Evolutionary conservation across 1,284 basidiomycete species (phyloP).

Genomic region (Rhodotorula sp.): DNA sequence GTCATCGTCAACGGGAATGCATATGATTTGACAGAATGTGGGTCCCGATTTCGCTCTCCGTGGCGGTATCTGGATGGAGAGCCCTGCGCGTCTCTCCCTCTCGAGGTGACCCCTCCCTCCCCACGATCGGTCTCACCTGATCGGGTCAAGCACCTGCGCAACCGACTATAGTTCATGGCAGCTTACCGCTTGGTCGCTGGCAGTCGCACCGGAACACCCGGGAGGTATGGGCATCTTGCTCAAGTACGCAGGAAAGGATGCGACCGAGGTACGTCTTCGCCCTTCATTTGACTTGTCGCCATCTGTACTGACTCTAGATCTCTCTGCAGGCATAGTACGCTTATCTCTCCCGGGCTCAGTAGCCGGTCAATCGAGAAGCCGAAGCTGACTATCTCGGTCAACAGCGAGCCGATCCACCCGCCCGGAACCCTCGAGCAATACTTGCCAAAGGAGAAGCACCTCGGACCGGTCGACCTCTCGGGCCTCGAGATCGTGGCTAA

Average conservation of each 20-base stretch:
- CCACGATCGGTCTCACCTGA: neutral
- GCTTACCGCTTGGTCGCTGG: neutral
- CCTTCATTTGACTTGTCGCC: neutral
- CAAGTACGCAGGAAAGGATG: constrained; percentile 74
- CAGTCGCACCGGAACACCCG: constrained; percentile 60
- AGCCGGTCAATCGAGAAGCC: neutral
- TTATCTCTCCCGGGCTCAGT: neutral
- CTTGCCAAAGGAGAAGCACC: constrained; percentile 69
- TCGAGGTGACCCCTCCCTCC: constrained; percentile 1
- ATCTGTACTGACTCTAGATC: neutral
- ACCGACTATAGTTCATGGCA: rapidly evolving
- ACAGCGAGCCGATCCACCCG: constrained; percentile 67
- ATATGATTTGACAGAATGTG: constrained; percentile 18
- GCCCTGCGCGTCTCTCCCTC: no score
- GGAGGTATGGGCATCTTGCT: constrained; percentile 75
- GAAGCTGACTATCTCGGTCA: constrained; percentile 9
- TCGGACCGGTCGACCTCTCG: constrained; percentile 66
- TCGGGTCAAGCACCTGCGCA: neutral
- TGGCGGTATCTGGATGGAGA: no score
- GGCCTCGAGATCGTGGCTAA: constrained; percentile 57
- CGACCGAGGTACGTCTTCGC: constrained; percentile 53
- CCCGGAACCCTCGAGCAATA: constrained; percentile 78
- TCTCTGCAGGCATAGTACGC: constrained; percentile 18
- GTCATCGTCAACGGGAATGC: constrained; percentile 63
- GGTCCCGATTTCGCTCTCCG: neutral